Base-by-base conservation (phyloP, 2,329 filamentous ascomycete genomes). In the Colletotrichum sp. region DNA sequence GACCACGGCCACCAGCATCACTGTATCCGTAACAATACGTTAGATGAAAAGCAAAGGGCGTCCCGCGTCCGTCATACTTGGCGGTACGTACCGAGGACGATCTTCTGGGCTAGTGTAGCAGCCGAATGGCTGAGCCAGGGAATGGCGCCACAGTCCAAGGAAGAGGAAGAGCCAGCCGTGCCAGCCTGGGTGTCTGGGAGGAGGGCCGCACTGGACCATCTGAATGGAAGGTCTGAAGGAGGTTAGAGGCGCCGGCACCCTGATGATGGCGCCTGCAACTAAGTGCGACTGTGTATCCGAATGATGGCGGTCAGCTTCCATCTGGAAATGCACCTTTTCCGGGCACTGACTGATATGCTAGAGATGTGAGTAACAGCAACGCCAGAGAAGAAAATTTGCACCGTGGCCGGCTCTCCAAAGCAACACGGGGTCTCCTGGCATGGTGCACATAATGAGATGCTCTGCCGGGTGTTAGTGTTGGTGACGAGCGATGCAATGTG, bases 21-120 rank as follows among this genome's bases (percentile, higher is more conserved):
- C 70, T 75, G 28, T 75, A 73, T 69, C 57, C 74, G 64, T 74
- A 69, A 75, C 70, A 74, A 26, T 18, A 48, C 34, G 59, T 74
- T 59, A 36, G 63, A 73, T 73, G 34, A 75, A 74, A 26, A 75
- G 60, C 43, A 55, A 71, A 75, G 70, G n/a, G 24, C 26, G 10
- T 64, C 65, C 69, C 28, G 55, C 36, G 48, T 16, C 52, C 36
- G 28, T 48, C 61, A 60, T 72, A 21, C 32, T 36, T 64, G 32
- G 59, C 57, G 73, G 73, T 75, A 72, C 73, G 73, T 75, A 72
- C 70, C 69, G n/a, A 57, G 52, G 63, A 48, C 26, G 70, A 75
- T 73, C 70, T 52, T 30, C 26, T 55, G 21, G 64, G 57, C 73
- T 73, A 72, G 21, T 67, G 72, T 57, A 67, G 72, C 72, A 72